These are phyloP conservation scores for Syzygium jambos DNA, from an alignment of 345 rosid species.

Conservation along the genomic window DNA sequence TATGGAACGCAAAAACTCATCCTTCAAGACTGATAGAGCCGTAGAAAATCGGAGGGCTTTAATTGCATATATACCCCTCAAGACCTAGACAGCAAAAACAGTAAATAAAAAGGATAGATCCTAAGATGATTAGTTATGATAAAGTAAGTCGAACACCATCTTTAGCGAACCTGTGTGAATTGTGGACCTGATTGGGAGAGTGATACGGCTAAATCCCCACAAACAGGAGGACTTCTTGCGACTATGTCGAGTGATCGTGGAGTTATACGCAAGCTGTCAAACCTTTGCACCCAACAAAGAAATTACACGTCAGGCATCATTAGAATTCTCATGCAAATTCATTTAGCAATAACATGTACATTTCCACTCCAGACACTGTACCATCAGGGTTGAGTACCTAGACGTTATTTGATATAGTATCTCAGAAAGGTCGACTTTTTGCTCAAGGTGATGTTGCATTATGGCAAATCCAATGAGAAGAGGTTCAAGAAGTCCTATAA, in stretches of 20 bases:
- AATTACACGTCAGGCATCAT: constrained; percentile 11
- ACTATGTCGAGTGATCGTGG: constrained; percentile 93
- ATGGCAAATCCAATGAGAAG: constrained; percentile 98
- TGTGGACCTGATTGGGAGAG: constrained; percentile 96
- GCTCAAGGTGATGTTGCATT: constrained; percentile 91
- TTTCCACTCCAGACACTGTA: neutral
- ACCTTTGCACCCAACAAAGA: constrained; percentile 34
- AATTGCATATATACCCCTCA: constrained; percentile 81
- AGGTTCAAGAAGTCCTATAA: constrained; percentile 94
- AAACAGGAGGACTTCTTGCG: constrained; percentile 82
- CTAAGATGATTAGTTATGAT: neutral
- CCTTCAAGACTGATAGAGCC: constrained; percentile 85
- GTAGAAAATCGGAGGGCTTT: constrained; percentile 91
- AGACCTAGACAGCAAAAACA: constrained; percentile 29
- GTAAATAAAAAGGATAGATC: neutral
- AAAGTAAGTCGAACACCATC: neutral
- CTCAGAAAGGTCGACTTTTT: constrained; percentile 88
- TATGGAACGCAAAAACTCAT: constrained; percentile 95
- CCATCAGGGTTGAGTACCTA: constrained; percentile 32
- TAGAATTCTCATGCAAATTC: neutral
- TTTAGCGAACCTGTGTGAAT: constrained; percentile 73
- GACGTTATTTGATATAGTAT: constrained; percentile 90
- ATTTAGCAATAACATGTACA: neutral
- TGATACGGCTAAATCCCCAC: constrained; percentile 97
- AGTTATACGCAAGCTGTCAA: constrained; percentile 92